phyloP scores from a whole-genome alignment of 2,329 filamentous ascomycete species.

The Emmonsia crescens region DNA sequence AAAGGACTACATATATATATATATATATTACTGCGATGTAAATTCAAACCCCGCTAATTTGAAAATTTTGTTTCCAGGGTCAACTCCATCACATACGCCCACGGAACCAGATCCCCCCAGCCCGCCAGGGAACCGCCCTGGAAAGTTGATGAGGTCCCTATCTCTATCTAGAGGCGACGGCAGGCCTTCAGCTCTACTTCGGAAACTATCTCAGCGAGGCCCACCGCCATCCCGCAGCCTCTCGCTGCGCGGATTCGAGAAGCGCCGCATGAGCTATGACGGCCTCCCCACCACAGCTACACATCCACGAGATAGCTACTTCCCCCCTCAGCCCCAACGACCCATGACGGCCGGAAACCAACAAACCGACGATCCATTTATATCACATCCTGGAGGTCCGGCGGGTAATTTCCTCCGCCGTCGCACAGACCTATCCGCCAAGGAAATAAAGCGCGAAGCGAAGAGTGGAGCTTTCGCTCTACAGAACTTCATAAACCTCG shows the following conservation, averaged over 20 bases:
- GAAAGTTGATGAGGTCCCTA: slow-evolving; percentile 45
- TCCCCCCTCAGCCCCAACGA: slow-evolving; percentile 16
- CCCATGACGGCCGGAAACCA: slow-evolving; percentile 3
- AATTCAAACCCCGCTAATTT: not conserved
- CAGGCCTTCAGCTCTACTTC: slow-evolving; percentile 30
- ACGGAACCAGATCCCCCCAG: slow-evolving; percentile 36
- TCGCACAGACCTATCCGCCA: slow-evolving; percentile 56
- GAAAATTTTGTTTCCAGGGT: slow-evolving; percentile 52
- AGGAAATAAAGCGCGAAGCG: slow-evolving; percentile 47
- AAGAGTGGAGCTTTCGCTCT: slow-evolving; percentile 41
- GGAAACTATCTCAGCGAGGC: slow-evolving; percentile 37
- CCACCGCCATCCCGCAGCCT: slow-evolving; percentile 32
- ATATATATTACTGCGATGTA: not conserved
- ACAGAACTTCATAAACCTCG: slow-evolving; percentile 56
- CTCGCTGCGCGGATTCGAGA: slow-evolving; percentile 13
- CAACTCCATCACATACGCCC: slow-evolving; percentile 61
- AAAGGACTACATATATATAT: not conserved
- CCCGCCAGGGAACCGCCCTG: slow-evolving; percentile 21
- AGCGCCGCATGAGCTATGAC: slow-evolving; percentile 28
- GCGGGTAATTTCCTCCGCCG: slow-evolving; percentile 51
- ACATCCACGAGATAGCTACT: slow-evolving; percentile 25
- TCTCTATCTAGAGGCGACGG: slow-evolving; percentile 50
- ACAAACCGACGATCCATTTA: slow-evolving; percentile 8
- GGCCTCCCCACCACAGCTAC: slow-evolving; percentile 17
- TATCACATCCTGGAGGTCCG: slow-evolving; percentile 23